Base-by-base conservation (phyloP, 495 filamentous ascomycete species). In the Aspergillus ostianus region DNA sequence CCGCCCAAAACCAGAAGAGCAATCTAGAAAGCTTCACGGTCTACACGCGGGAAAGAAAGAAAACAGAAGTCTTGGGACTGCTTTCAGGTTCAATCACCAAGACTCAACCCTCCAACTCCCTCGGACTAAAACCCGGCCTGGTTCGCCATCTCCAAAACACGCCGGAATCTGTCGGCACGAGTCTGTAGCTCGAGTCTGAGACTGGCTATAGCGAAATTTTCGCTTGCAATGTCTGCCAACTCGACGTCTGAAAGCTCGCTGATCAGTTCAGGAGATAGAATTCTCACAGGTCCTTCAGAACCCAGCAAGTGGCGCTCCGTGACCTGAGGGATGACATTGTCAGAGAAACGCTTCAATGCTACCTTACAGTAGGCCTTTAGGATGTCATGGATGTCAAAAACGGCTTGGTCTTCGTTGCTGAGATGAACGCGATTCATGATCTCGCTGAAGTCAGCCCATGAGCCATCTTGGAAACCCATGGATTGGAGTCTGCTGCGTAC, bases 361-460 rank as follows among this genome's bases (percentile, higher is more conserved):
- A 79, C 72, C 44, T 76, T 71, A 64, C 78, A 75, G 55, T 75
- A 79, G 0, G 75, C 60, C 32, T 73, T 70, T 9, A 78, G 60
- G 12, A 70, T 72, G 29, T 78, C 73, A 29, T 76, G 73, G n/a
- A 78, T 73, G 18, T 78, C 77, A 9, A 69, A 52, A 1, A 75
- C 58, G 4, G 66, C 64, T 23, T 77, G 73, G 6, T 70, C 65
- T 47, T 75, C 66, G 41, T 72, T 66, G 48, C 62, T 72, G 15
- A 70, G 44, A 19, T 62, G 58, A 26, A 61, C 20, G 0, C 9
- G 21, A 32, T 0, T 21, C 27, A 52, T 15, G 7, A 30, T 18
- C n/a, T 52, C 0, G 12, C 21, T 52, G 21, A 51, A 21, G 26
- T 29, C 30, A 23, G n/a, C n/a, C n/a, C n/a, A n/a, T n/a, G n/a